Evolutionary conservation across 2,329 filamentous ascomycete species (phyloP).

Genomic region (Cytospora piceae): DNA sequence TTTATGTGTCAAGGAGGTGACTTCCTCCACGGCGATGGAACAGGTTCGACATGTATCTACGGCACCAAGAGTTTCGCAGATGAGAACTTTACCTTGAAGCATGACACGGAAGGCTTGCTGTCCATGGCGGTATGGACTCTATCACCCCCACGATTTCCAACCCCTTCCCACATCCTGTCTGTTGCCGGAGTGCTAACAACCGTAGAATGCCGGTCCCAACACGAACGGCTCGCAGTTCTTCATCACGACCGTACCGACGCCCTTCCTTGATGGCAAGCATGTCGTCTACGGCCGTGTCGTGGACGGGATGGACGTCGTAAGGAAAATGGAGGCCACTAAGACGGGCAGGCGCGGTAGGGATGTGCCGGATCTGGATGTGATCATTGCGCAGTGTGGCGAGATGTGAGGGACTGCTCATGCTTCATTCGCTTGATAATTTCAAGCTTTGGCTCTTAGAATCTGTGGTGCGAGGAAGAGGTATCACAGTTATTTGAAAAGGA

Average conservation of each 20-base stretch:
- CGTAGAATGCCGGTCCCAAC: constrained; percentile 86
- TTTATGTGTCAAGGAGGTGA: constrained; percentile 99
- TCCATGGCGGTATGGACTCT: constrained; percentile 83
- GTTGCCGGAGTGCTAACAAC: background rate
- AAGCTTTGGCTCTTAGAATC: background rate
- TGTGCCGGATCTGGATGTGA: constrained; percentile 81
- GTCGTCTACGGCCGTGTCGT: constrained; percentile 93
- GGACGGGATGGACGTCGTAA: constrained; percentile 87
- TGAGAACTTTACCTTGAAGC: constrained; percentile 83
- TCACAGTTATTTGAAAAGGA: too few species aligned
- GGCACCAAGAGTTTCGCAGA: constrained; percentile 83
- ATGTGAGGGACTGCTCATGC: constrained; percentile 60
- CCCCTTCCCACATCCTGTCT: constrained; percentile 10
- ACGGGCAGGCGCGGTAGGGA: constrained; percentile 76
- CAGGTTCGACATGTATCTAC: constrained; percentile 86
- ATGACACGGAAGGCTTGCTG: constrained; percentile 78
- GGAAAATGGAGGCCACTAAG: constrained; percentile 89
- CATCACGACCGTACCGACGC: constrained; percentile 86
- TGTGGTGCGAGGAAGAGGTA: too few species aligned
- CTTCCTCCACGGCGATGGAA: constrained; percentile 91
- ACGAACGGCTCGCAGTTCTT: constrained; percentile 98
- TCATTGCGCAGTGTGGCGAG: constrained; percentile 86
- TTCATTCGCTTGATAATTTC: background rate
- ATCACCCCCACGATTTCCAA: constrained; percentile 3
- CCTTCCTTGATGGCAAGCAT: constrained; percentile 90